Percentiles rank a stretch among this genome's conserved stretches.
Conservation (phyloP, 495 filamentous ascomycete genomes). For the Talaromyces borbonicus region DNA sequence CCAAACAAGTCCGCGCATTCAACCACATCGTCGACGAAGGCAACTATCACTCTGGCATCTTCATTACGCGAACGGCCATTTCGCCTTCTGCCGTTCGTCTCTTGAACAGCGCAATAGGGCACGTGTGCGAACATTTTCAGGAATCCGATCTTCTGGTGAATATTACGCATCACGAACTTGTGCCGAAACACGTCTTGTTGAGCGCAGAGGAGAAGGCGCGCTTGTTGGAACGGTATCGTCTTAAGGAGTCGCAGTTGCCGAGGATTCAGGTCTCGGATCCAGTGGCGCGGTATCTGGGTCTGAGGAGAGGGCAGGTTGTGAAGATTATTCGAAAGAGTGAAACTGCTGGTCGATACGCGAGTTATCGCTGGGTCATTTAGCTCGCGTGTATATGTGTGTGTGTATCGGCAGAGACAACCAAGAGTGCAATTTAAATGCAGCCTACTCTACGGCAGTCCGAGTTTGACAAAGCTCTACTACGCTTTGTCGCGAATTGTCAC, state of each 20-base stretch:
- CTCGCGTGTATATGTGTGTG: not conserved
- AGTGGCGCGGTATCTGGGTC: constrained; percentile 81
- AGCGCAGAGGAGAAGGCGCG: constrained; percentile 80
- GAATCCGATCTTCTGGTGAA: constrained; percentile 95
- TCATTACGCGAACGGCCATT: constrained; percentile 72
- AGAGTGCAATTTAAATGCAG: no score
- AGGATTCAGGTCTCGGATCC: constrained; percentile 86
- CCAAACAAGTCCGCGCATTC: constrained; percentile 84
- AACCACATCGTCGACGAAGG: constrained; percentile 65
- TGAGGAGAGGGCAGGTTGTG: constrained; percentile 90
- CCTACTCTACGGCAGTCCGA: no score
- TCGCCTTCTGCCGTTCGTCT: constrained; percentile 60
- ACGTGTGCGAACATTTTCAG: constrained; percentile 82
- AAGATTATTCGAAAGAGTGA: constrained; percentile 89
- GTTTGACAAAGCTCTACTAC: no score
- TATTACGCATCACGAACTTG: constrained; percentile 95
- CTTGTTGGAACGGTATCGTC: constrained; percentile 75
- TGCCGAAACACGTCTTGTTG: constrained; percentile 85
- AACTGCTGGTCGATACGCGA: constrained; percentile 46
- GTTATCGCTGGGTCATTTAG: constrained; percentile 57
- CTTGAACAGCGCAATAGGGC: constrained; percentile 69
- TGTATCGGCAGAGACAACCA: no score
- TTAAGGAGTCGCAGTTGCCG: constrained; percentile 96
- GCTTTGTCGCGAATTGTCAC: no score
- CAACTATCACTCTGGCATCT: constrained; percentile 80